Percentiles rank a stretch among this genome's conserved stretches.
Evolutionary conservation across 331 rosid species (phyloP).

Genomic region (Malus hybrid): DNA sequence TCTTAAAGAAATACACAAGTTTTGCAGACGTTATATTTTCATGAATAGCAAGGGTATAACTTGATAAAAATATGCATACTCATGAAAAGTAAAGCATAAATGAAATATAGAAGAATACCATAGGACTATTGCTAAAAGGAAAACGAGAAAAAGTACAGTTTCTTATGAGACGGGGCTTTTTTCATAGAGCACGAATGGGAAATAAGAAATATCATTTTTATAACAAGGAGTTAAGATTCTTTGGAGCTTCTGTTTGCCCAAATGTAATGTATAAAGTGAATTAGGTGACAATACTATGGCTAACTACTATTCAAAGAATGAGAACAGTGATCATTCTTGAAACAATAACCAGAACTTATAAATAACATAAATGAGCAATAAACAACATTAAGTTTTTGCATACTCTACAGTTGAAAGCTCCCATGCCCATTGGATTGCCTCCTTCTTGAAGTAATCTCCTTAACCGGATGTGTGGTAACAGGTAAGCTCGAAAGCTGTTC

Average conservation of each 20-base stretch:
- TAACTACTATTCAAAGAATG: background rate
- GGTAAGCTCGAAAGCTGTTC: too few relatives aligned
- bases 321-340: conserved; percentile 2
- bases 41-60: background rate
- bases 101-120: background rate
- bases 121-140: background rate
- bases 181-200: background rate
- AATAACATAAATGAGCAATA: background rate
- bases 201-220: background rate
- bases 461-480: too few relatives aligned
- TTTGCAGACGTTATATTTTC: background rate
- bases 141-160: background rate
- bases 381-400: conserved; percentile 15
- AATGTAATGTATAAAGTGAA: background rate
- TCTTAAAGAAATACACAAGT: conserved; percentile 32
- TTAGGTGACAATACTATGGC: background rate
- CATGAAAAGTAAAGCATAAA: background rate
- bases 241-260: background rate
- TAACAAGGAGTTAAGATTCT: background rate
- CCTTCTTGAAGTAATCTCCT: conserved; percentile 53
- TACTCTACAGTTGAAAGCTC: conserved; percentile 76
- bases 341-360: background rate
- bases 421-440: conserved; percentile 95
- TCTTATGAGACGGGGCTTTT: background rate
- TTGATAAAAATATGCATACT: background rate